These are phyloP conservation scores for Periconia sp. DNA, from an alignment of 2,329 filamentous ascomycete genomes.

Conservation along the genomic window DNA sequence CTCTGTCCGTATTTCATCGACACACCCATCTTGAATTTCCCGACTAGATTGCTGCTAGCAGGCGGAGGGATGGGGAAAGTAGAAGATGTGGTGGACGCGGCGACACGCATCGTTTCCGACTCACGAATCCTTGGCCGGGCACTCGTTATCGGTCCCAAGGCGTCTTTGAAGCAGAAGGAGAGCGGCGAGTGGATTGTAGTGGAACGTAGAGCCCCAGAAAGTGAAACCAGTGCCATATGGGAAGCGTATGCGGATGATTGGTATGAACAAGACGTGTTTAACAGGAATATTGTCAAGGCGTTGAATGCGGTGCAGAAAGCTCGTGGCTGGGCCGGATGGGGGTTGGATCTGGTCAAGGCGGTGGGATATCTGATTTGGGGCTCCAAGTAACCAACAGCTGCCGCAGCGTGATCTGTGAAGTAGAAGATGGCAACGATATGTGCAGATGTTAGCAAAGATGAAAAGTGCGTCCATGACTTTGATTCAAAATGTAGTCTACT, in stretches of 20 bases:
- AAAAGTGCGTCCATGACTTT: too few relatives aligned
- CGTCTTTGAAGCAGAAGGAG: slow-evolving; percentile 50
- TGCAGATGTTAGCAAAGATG: too few relatives aligned
- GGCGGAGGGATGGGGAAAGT: slow-evolving; percentile 57
- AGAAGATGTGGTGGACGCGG: slow-evolving; percentile 65
- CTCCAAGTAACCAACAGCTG: neutral
- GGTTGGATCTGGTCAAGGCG: slow-evolving; percentile 41
- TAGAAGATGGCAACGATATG: slow-evolving; percentile 59
- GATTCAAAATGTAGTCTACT: too few relatives aligned
- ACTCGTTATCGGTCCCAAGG: slow-evolving; percentile 60
- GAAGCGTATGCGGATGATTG: slow-evolving; percentile 64
- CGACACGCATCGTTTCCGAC: slow-evolving; percentile 63
- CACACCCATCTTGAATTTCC: slow-evolving; percentile 58
- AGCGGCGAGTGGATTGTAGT: slow-evolving; percentile 34
- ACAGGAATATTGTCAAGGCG: slow-evolving; percentile 55
- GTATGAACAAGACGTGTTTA: slow-evolving; percentile 59
- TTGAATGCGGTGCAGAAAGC: slow-evolving; percentile 54
- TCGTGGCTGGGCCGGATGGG: slow-evolving; percentile 59
- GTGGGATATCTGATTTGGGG: slow-evolving; percentile 6
- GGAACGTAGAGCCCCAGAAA: slow-evolving; percentile 25
- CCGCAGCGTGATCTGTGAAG: slow-evolving; percentile 48
- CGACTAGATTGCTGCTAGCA: slow-evolving; percentile 56
- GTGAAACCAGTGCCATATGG: slow-evolving; percentile 55
- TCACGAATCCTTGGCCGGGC: slow-evolving; percentile 58
- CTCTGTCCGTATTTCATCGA: slow-evolving; percentile 69